Base-by-base conservation (phyloP, 2,329 filamentous ascomycete species). In the Ophiostoma himal-ulmi region DNA sequence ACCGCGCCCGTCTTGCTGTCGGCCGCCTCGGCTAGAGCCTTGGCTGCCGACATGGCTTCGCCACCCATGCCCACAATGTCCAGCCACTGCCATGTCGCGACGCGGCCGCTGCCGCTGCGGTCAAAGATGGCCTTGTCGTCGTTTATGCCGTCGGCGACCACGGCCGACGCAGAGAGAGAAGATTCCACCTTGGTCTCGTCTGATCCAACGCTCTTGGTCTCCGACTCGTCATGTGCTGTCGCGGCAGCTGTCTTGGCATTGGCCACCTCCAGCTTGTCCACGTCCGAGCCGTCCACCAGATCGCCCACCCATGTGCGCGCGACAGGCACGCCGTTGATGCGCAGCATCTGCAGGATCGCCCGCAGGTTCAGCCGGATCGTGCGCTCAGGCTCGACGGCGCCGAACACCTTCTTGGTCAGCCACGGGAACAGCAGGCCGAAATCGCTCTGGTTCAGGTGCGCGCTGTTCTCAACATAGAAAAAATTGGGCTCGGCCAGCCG, bases 351-450 rank as follows among this genome's bases (percentile, higher is more conserved):
- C 67, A 88, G 78, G 34, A 85, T 79, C 1, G 87, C 87, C 1
- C 88, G 81, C 4, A 86, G 79, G 73, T 90, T 90, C 1, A 89
- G 79, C 26, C 85, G 82, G 68, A 90, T 77, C 0, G 85, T 83
- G 14, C 86, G 82, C 75, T 88, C 86, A 0, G 88, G 87, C 68
- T 86, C 81, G 66, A 85, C 83, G 0, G 84, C 84, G 1, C 82
- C 82, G 74, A 88, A 86, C 10, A 89, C 82, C 74, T 82, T 83
- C 75, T 83, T 85, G 10, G 85, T 88, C 66, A 89, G 75, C 84
- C 89, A 91, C 0, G 92, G 92, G 76, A 96, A 96, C 30, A 96
- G 80, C 34, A 95, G 81, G 48, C 91, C 93, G 75, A 95, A 96
- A 76, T 96, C 93, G 26, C 88, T 91, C 79, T 96, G 93, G 71